Conservation (phyloP, 352 stramenopile genomes). For the Globisporangium megalacanthum region DNA sequence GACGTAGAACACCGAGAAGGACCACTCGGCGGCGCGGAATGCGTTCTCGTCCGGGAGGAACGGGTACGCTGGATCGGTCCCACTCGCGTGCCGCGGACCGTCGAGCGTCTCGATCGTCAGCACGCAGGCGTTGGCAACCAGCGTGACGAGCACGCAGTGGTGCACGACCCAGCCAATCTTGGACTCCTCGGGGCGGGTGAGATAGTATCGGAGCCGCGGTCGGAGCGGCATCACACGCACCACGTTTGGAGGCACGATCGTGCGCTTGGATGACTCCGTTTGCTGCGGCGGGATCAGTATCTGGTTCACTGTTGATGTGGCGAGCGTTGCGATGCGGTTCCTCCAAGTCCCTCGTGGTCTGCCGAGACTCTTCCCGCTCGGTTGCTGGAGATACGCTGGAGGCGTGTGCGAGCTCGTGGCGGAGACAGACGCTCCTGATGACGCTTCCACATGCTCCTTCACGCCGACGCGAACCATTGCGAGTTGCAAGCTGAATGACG, state of each 20-base stretch:
- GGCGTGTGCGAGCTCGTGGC: not conserved
- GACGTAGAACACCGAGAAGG: constrained; percentile 39
- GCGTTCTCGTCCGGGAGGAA: constrained; percentile 27
- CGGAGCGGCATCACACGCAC: constrained; percentile 28
- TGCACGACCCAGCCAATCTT: constrained; percentile 32
- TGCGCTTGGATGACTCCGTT: not conserved
- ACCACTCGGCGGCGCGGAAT: constrained; percentile 22
- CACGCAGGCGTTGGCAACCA: constrained; percentile 27
- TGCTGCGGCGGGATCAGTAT: constrained; percentile 4
- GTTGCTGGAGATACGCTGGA: not conserved
- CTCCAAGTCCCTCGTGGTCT: not conserved
- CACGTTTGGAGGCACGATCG: constrained; percentile 4
- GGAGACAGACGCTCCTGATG: not conserved
- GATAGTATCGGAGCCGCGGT: constrained; percentile 30
- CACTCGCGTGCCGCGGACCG: constrained; percentile 31
- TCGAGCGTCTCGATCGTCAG: constrained; percentile 48
- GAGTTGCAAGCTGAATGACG: not conserved
- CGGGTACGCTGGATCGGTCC: constrained; percentile 32
- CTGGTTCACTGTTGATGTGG: not conserved
- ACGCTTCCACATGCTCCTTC: not conserved
- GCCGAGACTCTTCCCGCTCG: not conserved
- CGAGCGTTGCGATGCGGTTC: not conserved
- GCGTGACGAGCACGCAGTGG: constrained; percentile 24
- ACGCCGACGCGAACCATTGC: constrained; percentile 7
- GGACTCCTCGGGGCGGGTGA: constrained; percentile 36